Conservation (phyloP, 1,284 basidiomycete genomes). For the Heterobasidion annosum region DNA sequence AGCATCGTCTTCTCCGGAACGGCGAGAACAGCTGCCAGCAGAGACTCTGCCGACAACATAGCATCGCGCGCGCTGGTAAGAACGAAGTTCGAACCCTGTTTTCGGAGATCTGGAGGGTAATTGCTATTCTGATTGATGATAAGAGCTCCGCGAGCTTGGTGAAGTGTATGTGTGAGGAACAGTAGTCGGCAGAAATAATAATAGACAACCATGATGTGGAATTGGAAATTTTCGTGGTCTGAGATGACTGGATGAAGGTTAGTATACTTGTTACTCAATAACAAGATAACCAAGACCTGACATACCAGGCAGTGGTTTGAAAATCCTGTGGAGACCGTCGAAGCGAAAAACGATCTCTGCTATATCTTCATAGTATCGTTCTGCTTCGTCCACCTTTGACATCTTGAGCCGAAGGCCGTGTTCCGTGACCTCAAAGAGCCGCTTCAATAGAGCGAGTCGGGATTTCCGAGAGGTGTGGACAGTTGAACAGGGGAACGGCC, state of each 20-base stretch:
- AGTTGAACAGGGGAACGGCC: not conserved
- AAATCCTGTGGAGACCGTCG: constrained; percentile 25
- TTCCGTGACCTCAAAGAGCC: constrained; percentile 10
- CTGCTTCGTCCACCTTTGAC: not conserved
- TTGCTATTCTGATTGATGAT: not conserved
- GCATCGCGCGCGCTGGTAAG: constrained; percentile 30
- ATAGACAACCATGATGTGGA: constrained; percentile 26
- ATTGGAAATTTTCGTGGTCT: constrained; percentile 30
- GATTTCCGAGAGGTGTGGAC: not conserved
- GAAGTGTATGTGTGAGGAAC: constrained; percentile 27
- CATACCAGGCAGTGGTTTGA: constrained; percentile 30
- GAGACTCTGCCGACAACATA: constrained; percentile 26
- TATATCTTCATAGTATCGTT: constrained; percentile 7
- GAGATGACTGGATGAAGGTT: constrained; percentile 21
- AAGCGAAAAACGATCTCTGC: constrained; percentile 17
- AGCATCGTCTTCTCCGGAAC: constrained; percentile 24
- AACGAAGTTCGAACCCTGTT: constrained; percentile 20
- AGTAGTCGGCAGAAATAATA: constrained; percentile 28
- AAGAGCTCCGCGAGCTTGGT: constrained; percentile 20
- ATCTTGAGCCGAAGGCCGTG: constrained; percentile 7
- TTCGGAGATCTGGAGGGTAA: constrained; percentile 21
- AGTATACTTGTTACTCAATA: not conserved
- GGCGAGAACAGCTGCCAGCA: constrained; percentile 24
- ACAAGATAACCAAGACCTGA: not conserved
- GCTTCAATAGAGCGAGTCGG: constrained; percentile 1